Percentiles rank a stretch among this genome's conserved stretches.
Conservation (phyloP, 176 grass and related monocot genomes). For the Eleusine indica region DNA sequence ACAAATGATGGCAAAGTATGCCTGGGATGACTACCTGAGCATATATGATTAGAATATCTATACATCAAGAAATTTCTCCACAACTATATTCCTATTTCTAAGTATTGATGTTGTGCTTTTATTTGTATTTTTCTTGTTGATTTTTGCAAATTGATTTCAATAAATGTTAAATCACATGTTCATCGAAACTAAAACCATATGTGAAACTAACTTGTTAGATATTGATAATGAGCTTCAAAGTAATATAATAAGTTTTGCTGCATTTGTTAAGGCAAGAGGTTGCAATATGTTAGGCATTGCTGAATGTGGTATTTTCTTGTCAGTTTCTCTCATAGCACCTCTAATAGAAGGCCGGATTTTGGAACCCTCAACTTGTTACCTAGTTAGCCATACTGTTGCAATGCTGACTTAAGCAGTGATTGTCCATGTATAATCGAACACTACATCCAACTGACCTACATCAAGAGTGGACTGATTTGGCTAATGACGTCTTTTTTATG, state of each 20-base stretch:
- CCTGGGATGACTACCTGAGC: background rate
- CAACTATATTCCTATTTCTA: conserved; percentile 18
- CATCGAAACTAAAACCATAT: background rate
- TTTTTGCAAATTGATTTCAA: conserved; percentile 25
- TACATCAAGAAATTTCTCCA: background rate
- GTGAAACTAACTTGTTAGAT: conserved; percentile 12
- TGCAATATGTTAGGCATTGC: conserved; percentile 9
- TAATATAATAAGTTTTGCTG: background rate
- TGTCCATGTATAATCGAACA: conserved; percentile 24
- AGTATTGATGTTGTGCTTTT: conserved; percentile 1
- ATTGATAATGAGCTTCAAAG: conserved; percentile 1
- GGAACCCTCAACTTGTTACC: background rate
- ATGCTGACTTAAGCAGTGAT: background rate
- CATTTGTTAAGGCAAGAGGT: background rate
- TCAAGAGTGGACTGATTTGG: conserved; percentile 20
- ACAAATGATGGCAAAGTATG: conserved; percentile 1
- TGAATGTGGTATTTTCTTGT: conserved; percentile 21
- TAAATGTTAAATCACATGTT: background rate
- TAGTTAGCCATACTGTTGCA: conserved; percentile 4
- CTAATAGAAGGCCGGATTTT: conserved; percentile 5
- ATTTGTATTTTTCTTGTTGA: conserved; percentile 16
- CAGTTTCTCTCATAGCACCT: background rate
- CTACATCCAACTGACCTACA: conserved; percentile 15
- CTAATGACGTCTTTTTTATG: background rate
- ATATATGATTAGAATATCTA: conserved; percentile 1